phyloP scores from a whole-genome alignment of 2,329 filamentous ascomycete species.

The Pestalotiopsis sp. region DNA sequence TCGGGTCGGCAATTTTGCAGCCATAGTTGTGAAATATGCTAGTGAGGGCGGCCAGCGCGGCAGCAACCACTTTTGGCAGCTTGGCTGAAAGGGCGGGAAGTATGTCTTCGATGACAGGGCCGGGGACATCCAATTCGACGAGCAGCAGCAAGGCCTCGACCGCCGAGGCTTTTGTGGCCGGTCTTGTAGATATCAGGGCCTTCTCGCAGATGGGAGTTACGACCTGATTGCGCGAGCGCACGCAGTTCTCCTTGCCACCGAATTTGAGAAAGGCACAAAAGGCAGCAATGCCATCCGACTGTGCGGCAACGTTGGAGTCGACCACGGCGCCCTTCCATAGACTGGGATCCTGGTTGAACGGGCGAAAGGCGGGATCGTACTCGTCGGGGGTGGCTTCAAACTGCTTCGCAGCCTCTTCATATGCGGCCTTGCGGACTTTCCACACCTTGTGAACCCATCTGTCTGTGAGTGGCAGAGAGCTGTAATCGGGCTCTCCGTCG shows the following conservation, averaged over 20 bases:
- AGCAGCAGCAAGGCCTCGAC: constrained; percentile 87
- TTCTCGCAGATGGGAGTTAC: constrained; percentile 87
- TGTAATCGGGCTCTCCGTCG: constrained; percentile 82
- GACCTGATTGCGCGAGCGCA: constrained; percentile 76
- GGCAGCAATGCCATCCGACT: constrained; percentile 87
- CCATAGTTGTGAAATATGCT: constrained; percentile 92
- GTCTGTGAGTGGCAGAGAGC: constrained; percentile 75
- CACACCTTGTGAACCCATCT: constrained; percentile 91
- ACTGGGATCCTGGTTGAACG: constrained; percentile 81
- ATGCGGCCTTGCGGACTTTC: constrained; percentile 95
- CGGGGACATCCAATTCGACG: constrained; percentile 85
- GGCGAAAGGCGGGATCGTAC: constrained; percentile 80
- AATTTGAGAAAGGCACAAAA: constrained; percentile 93
- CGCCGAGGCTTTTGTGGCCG: constrained; percentile 84
- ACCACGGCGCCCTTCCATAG: constrained; percentile 92
- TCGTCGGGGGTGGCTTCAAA: constrained; percentile 88
- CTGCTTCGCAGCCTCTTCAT: constrained; percentile 87
- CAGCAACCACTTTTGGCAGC: constrained; percentile 84
- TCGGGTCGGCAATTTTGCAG: constrained; percentile 91
- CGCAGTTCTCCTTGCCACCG: constrained; percentile 77
- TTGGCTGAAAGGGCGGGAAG: constrained; percentile 84
- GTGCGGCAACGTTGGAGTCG: constrained; percentile 95
- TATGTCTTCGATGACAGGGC: constrained; percentile 87
- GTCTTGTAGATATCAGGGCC: constrained; percentile 82
- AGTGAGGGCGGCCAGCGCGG: constrained; percentile 64